phyloP scores from a whole-genome alignment of 768 basidiomycete genomes.

The Chlorophyllum brunneum region DNA sequence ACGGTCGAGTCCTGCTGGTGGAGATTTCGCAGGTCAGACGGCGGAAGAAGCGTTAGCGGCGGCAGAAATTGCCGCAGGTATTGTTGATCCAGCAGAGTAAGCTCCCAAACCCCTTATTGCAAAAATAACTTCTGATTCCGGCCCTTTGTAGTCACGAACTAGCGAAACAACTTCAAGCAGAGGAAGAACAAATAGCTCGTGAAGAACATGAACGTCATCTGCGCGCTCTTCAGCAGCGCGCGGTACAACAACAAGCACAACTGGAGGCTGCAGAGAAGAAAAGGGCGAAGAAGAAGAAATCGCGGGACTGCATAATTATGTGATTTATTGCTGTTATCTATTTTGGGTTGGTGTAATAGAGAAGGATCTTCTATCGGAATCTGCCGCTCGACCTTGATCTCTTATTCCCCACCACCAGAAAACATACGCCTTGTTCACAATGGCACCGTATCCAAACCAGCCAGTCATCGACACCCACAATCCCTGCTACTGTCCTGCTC shows the following conservation, averaged over 20 bases:
- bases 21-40: slow-evolving; percentile 75
- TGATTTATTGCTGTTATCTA: slow-evolving; percentile 1
- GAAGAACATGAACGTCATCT: slow-evolving; percentile 30
- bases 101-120: slow-evolving; percentile 23
- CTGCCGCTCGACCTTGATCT: slow-evolving; percentile 2
- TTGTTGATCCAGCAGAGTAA: slow-evolving; percentile 58
- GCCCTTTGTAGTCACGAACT: slow-evolving; percentile 50
- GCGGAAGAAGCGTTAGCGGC: slow-evolving; percentile 56
- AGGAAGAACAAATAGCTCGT: slow-evolving; percentile 62
- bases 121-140: slow-evolving; percentile 2
- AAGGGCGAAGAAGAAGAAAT: slow-evolving; percentile 38
- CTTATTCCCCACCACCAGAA: background rate
- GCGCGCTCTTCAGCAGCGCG: slow-evolving; percentile 26
- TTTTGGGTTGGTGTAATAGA: slow-evolving; percentile 2
- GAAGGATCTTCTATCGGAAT: background rate
- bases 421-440: background rate
- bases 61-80: slow-evolving; percentile 35
- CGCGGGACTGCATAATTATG: slow-evolving; percentile 57
- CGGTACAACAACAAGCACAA: slow-evolving; percentile 21
- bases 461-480: slow-evolving; percentile 50
- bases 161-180: slow-evolving; percentile 74
- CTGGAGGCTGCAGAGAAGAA: slow-evolving; percentile 22
- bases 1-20: slow-evolving; percentile 64
- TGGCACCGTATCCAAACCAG: slow-evolving; percentile 6
- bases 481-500: slow-evolving; percentile 53